These are phyloP conservation scores for Psilocybe cubensis DNA, from an alignment of 768 basidiomycete genomes.

Conservation along the genomic window DNA sequence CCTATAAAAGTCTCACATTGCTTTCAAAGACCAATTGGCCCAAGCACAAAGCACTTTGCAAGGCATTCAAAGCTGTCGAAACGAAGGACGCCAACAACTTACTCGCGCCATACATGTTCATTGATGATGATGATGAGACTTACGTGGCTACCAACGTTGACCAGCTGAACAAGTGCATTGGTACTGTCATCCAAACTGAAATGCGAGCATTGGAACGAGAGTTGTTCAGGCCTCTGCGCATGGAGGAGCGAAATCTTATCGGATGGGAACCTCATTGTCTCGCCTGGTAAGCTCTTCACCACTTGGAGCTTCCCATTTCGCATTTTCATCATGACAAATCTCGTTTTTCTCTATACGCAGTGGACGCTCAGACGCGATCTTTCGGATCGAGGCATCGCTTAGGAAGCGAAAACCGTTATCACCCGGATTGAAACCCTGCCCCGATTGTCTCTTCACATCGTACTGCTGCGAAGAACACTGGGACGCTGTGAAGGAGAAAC, in stretches of 20 bases:
- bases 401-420: conserved; percentile 1
- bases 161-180: conserved; percentile 16
- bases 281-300: conserved; percentile 26
- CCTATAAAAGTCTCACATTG: neutral
- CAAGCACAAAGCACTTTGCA: conserved; percentile 35
- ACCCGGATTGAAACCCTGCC: conserved; percentile 24
- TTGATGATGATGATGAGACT: conserved; percentile 13
- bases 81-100: conserved; percentile 11
- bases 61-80: conserved; percentile 30
- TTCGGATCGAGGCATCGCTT: conserved; percentile 24
- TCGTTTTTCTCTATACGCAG: conserved; percentile 10
- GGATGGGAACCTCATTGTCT: conserved; percentile 33
- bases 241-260: conserved; percentile 29
- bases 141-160: conserved; percentile 14
- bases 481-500: conserved; percentile 17
- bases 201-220: conserved; percentile 4
- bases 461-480: conserved; percentile 33
- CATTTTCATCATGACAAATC: neutral
- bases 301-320: no score
- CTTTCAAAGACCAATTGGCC: conserved; percentile 30
- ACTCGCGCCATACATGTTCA: conserved; percentile 11
- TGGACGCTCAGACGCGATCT: conserved; percentile 27
- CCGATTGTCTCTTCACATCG: conserved; percentile 28
- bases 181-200: conserved; percentile 12
- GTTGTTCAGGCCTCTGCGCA: conserved; percentile 18